phyloP scores from a whole-genome alignment of 2,329 filamentous ascomycete genomes.

The Rhinocladiella mackenziei region DNA sequence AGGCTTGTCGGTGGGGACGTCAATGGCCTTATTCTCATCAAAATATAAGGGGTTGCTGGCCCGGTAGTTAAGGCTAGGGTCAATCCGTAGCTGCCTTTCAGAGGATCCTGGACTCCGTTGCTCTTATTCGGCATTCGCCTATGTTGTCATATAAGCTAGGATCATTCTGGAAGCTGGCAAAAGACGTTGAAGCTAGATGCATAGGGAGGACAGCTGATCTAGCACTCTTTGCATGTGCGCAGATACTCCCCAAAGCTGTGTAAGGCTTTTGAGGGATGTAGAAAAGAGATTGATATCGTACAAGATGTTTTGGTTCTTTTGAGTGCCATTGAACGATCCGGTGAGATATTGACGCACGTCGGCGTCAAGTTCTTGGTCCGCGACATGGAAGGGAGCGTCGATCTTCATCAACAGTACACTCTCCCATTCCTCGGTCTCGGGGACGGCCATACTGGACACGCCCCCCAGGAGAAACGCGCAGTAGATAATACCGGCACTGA shows the following conservation, averaged over 20 bases:
- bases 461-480: slow-evolving; percentile 42
- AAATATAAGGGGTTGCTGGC: too few relatives aligned
- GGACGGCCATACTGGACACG: slow-evolving; percentile 8
- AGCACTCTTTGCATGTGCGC: slow-evolving; percentile 2
- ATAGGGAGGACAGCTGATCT: slow-evolving; percentile 3
- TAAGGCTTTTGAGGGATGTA: slow-evolving; percentile 4
- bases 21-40: too few relatives aligned
- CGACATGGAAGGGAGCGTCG: too few relatives aligned
- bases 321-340: neutral
- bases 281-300: slow-evolving; percentile 15
- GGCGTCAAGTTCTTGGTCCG: neutral
- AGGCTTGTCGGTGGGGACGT: too few relatives aligned
- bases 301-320: slow-evolving; percentile 4
- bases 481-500: slow-evolving; percentile 44
- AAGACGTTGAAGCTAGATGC: too few relatives aligned
- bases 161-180: too few relatives aligned
- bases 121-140: too few relatives aligned
- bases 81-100: too few relatives aligned
- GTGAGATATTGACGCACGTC: slow-evolving; percentile 6
- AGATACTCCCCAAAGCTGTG: slow-evolving; percentile 10
- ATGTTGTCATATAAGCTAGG: too few relatives aligned
- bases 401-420: slow-evolving; percentile 4
- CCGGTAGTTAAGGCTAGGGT: too few relatives aligned
- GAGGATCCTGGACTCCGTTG: too few relatives aligned
- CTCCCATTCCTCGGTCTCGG: slow-evolving; percentile 5